Base-by-base conservation (phyloP, 305 asterid genomes). In the Fraxinus dipetala region DNA sequence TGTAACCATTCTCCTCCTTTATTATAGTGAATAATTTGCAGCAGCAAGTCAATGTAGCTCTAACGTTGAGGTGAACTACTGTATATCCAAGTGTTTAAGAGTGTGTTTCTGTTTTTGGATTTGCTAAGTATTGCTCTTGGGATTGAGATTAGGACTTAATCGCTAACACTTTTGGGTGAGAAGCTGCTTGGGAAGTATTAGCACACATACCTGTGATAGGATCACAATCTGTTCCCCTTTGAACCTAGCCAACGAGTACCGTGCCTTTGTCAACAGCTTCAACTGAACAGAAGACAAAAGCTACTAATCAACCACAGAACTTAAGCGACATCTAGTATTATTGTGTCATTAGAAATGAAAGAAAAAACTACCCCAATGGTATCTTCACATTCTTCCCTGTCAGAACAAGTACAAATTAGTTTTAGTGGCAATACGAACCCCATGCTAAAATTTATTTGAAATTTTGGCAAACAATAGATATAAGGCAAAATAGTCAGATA, bases 331-430 rank as follows among this genome's bases (percentile, higher is more conserved):
- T 89, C 82, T 89, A 87, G 77, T 89, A 87, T 30, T 87, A 82
- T 28, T 10, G 88, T 87, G 45, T 87, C 85, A 30, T 4, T 69
- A 56, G 75, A 35, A 5, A 30, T 35, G 2, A 18, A 34, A 67
- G 9, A 22, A 76, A 81, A 82, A 48, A 85, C 78, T 90, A 96
- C 99, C 95, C 99, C 99, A 35, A 96, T 90, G 90, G 88, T 89
- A 81, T 96, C 98, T 90, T 96, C 99, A 78, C 96, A 89, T 85
- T 96, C 98, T 84, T 91, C 98, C 86, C 98, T 96, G 93, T 78
- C 74, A 78, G 83, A 84, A 88, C 24, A 84, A 85, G 83, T 80
- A 75, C 63, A 82, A 63, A 72, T 36, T 22, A 81, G 73, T 31
- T 59, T 30, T 67, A 63, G 77, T 69, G 82, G 76, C 77, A 82